phyloP scores from a whole-genome alignment of 2,329 filamentous ascomycete genomes.

The Colletotrichum spinosum region DNA sequence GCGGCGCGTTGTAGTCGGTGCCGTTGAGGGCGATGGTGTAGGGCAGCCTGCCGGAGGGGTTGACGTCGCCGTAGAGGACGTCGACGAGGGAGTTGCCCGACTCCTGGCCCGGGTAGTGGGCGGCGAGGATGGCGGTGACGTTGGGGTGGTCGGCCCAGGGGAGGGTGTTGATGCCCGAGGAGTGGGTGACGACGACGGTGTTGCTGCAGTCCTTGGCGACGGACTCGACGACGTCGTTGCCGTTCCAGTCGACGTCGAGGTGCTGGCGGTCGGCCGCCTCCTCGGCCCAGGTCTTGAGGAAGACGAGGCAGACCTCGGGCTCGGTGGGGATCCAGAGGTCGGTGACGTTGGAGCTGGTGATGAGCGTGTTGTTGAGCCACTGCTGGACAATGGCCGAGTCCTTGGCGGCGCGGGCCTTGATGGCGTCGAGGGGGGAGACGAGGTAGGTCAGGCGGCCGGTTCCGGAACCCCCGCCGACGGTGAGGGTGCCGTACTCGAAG shows the following conservation, averaged over 20 bases:
- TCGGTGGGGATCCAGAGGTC: constrained; percentile 59
- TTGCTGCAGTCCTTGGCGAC: constrained; percentile 42
- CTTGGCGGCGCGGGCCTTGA: constrained; percentile 60
- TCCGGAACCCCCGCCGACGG: constrained; percentile 71
- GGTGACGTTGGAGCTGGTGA: constrained; percentile 51
- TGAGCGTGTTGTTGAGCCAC: constrained; percentile 56
- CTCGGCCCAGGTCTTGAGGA: constrained; percentile 74
- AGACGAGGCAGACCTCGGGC: constrained; percentile 75
- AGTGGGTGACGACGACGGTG: constrained; percentile 77
- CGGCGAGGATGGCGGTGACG: constrained; percentile 75
- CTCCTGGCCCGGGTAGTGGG: constrained; percentile 79
- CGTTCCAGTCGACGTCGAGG: constrained; percentile 69
- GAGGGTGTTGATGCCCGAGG: constrained; percentile 73
- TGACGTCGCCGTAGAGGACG: constrained; percentile 75
- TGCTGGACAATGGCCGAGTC: constrained; percentile 56
- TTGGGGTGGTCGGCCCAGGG: constrained; percentile 69
- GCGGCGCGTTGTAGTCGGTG: constrained; percentile 57
- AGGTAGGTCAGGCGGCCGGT: constrained; percentile 72
- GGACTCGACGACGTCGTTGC: constrained; percentile 58
- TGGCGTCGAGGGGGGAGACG: constrained; percentile 72
- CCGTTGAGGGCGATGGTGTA: constrained; percentile 76
- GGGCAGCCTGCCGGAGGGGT: constrained; percentile 76
- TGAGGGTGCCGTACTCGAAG: constrained; percentile 70
- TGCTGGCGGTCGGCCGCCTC: constrained; percentile 70
- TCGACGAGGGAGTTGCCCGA: constrained; percentile 75